phyloP scores from a whole-genome alignment of 164 flowering plant species.

The Hamamelis virginiana region DNA sequence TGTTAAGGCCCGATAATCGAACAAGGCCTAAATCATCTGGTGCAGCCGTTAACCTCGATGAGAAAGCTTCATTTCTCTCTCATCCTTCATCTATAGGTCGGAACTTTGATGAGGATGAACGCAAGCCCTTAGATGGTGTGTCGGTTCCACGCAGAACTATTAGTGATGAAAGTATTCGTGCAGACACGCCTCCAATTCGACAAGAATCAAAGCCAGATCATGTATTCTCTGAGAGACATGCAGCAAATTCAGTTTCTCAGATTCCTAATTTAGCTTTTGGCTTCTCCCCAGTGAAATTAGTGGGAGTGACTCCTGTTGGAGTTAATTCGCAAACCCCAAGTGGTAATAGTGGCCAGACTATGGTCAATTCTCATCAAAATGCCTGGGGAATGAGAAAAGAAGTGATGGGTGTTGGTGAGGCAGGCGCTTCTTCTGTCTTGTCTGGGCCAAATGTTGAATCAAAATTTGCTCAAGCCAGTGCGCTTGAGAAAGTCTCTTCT shows the following conservation, averaged over 20 bases:
- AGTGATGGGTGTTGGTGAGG: constrained; percentile 32
- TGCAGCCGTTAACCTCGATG: constrained; percentile 55
- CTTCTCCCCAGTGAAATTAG: constrained; percentile 25
- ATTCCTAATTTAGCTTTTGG: constrained; percentile 14
- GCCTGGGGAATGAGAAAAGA: constrained; percentile 78
- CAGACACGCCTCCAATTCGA: constrained; percentile 15
- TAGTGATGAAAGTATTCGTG: constrained; percentile 54
- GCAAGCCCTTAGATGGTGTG: constrained; percentile 81
- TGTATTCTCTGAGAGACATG: constrained; percentile 21
- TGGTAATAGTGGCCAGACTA: constrained; percentile 25
- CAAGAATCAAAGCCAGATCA: constrained; percentile 45
- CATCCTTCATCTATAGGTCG: constrained; percentile 56
- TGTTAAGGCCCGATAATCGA: constrained; percentile 59
- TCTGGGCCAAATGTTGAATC: constrained; percentile 51
- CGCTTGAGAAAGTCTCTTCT: constrained; percentile 86
- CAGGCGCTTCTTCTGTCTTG: constrained; percentile 34
- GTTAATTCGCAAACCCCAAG: constrained; percentile 23
- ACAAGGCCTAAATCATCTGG: constrained; percentile 74
- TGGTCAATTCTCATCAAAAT: constrained; percentile 43
- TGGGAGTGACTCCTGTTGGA: constrained; percentile 34
- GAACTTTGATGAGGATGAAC: constrained; percentile 93
- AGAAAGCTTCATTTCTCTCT: constrained; percentile 62
- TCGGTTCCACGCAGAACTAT: constrained; percentile 58
- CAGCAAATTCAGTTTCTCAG: constrained; percentile 25
- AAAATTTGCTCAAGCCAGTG: constrained; percentile 83